Conservation (phyloP, 352 stramenopile genomes). For the Phytophthora macrochlamydospora region DNA sequence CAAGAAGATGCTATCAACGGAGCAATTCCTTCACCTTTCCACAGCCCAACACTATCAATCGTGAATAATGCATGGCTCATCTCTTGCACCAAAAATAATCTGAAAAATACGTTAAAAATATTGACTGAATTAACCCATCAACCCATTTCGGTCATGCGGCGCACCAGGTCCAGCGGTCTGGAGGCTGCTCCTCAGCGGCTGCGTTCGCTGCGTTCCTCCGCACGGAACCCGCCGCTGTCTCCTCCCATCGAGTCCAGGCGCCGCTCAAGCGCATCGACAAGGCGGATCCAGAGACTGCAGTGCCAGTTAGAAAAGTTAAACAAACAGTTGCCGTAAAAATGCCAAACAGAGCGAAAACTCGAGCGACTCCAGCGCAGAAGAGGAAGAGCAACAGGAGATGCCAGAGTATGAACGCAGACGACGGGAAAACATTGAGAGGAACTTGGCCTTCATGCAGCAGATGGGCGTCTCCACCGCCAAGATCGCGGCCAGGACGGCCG, state of each 20-base stretch:
- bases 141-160: conserved; percentile 20
- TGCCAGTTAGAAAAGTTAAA: conserved; percentile 2
- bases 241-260: conserved; percentile 19
- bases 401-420: conserved; percentile 85
- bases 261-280: conserved; percentile 14
- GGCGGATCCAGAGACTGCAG: conserved; percentile 2
- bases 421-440: conserved; percentile 84
- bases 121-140: neutral
- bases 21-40: too few relatives aligned
- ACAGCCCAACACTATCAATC: too few relatives aligned
- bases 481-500: conserved; percentile 49
- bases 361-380: conserved; percentile 10
- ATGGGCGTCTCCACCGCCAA: conserved; percentile 76
- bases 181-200: conserved; percentile 19
- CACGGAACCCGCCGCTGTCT: conserved; percentile 18
- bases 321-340: conserved; percentile 9
- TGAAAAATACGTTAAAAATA: too few relatives aligned
- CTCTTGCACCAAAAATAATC: too few relatives aligned
- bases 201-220: conserved; percentile 22
- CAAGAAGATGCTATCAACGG: too few relatives aligned
- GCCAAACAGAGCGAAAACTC: neutral
- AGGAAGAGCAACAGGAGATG: conserved; percentile 26
- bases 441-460: conserved; percentile 82
- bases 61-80: too few relatives aligned
- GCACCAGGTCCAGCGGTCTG: conserved; percentile 28